Evolutionary conservation across 352 stramenopile genomes (phyloP).

Genomic region (Phytopythium delawarense): DNA sequence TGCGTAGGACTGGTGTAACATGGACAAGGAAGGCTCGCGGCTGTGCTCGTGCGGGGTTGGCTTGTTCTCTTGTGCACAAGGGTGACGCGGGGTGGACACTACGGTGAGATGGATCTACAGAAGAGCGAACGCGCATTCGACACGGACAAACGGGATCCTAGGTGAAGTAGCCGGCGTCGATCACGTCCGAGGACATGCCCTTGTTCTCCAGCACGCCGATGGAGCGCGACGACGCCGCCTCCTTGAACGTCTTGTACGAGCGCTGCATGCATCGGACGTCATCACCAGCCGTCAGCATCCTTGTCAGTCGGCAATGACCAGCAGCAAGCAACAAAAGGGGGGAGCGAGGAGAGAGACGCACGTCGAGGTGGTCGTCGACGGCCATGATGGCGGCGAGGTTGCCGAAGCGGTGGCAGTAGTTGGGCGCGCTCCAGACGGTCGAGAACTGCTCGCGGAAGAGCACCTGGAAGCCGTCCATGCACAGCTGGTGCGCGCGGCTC

Average conservation of each 20-base stretch:
- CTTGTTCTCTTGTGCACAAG: background rate
- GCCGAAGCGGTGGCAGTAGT: conserved; percentile 87
- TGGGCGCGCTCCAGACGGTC: conserved; percentile 83
- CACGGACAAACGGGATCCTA: conserved; percentile 23
- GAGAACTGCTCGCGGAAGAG: conserved; percentile 74
- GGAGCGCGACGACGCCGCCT: conserved; percentile 57
- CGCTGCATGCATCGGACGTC: conserved; percentile 22
- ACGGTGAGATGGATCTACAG: background rate
- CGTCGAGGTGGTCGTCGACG: conserved; percentile 56
- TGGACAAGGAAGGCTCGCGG: background rate
- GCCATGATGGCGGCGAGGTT: conserved; percentile 72
- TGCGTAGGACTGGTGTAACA: conserved; percentile 5
- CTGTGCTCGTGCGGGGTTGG: background rate
- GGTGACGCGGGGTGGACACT: background rate
- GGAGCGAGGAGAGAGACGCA: conserved; percentile 13
- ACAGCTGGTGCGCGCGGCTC: conserved; percentile 78
- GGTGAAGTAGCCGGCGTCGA: conserved; percentile 86
- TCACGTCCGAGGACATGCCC: conserved; percentile 62
- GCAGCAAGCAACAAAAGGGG: background rate
- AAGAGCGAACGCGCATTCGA: conserved; percentile 3
- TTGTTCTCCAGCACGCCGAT: conserved; percentile 72
- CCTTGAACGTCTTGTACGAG: conserved; percentile 85
- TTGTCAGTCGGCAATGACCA: background rate
- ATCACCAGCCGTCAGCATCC: background rate
- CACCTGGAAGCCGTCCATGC: conserved; percentile 82